Conservation (phyloP, 176 grass and related monocot genomes). For the Sorghum bicolor region DNA sequence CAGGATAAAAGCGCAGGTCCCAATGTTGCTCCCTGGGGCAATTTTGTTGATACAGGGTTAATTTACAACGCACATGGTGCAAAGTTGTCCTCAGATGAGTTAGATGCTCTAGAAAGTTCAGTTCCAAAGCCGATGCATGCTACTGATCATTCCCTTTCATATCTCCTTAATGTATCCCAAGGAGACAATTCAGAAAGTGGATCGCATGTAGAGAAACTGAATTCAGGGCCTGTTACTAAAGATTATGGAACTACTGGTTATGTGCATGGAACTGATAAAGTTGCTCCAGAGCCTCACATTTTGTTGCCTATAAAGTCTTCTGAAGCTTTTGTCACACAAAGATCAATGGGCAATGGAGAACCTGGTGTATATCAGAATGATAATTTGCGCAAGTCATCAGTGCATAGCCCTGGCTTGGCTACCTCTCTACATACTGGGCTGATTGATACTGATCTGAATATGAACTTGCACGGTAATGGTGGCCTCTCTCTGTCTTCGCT, state of each 20-base stretch:
- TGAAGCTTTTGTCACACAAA: constrained; percentile 20
- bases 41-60: constrained; percentile 16
- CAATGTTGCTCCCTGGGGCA: constrained; percentile 15
- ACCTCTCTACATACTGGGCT: constrained; percentile 18
- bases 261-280: constrained; percentile 10
- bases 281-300: constrained; percentile 17
- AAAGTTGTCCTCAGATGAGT: constrained; percentile 45
- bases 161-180: constrained; percentile 34
- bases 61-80: not conserved
- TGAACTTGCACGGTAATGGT: constrained; percentile 13
- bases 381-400: constrained; percentile 26
- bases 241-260: constrained; percentile 29
- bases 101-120: constrained; percentile 57
- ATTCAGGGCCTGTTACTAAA: constrained; percentile 11
- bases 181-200: constrained; percentile 14
- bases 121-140: constrained; percentile 18
- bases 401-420: constrained; percentile 21
- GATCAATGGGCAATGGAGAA: constrained; percentile 10
- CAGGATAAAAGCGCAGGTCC: constrained; percentile 16
- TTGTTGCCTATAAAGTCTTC: constrained; percentile 35
- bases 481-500: constrained; percentile 14
- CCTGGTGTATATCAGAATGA: constrained; percentile 6
- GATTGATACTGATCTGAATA: constrained; percentile 16
- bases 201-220: constrained; percentile 17
- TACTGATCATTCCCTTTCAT: constrained; percentile 35